phyloP scores from a whole-genome alignment of 306 rosid genomes.

The Citrullus mucosospermus region DNA sequence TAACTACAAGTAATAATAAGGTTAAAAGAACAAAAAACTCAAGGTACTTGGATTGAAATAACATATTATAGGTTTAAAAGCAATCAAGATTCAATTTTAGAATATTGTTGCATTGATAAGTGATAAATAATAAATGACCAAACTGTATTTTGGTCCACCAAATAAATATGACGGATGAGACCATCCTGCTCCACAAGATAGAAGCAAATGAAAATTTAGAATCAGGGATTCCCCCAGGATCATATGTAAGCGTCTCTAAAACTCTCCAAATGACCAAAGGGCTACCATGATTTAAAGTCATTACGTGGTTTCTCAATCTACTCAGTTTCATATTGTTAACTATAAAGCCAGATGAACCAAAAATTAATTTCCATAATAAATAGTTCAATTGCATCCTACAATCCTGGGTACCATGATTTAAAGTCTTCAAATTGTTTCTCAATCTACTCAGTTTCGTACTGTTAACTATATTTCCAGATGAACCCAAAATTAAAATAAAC shows the following conservation, averaged over 20 bases:
- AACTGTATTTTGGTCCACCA: background rate
- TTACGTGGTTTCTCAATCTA: background rate
- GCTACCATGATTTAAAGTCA: background rate
- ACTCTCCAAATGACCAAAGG: background rate
- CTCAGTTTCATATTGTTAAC: background rate
- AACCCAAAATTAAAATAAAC: background rate
- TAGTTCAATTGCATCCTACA: background rate
- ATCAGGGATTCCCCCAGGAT: background rate
- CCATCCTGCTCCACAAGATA: background rate
- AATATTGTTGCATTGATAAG: background rate
- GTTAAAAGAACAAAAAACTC: background rate
- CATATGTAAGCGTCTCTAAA: background rate
- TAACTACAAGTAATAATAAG: background rate
- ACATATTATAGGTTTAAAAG: background rate
- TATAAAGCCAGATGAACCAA: background rate
- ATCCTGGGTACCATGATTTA: background rate
- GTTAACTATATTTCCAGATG: background rate
- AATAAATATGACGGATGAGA: background rate
- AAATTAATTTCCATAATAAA: background rate
- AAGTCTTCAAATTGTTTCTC: background rate
- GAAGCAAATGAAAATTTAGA: background rate
- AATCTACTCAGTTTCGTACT: background rate
- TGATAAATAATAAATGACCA: background rate
- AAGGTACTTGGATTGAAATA: background rate
- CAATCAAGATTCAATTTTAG: background rate